Evolutionary conservation across 805 yeast genomes (phyloP).

Genomic region (Barnettozyma wickerhamii): DNA sequence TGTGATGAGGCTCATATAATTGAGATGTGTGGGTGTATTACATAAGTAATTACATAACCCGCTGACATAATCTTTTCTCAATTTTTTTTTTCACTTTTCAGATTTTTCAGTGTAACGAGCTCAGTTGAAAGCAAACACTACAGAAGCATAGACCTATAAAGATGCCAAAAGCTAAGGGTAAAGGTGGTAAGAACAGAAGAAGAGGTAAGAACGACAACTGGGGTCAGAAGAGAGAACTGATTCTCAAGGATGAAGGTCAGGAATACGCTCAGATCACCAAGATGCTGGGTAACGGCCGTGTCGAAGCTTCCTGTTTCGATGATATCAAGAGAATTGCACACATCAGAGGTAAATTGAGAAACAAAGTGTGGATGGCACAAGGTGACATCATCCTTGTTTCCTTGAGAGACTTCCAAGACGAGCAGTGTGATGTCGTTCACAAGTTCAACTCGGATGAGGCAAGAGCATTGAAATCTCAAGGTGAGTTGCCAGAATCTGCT

Average conservation of each 20-base stretch:
- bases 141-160: constrained; percentile 1
- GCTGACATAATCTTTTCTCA: background rate
- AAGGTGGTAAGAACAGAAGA: constrained; percentile 89
- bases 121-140: no score
- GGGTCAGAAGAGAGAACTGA: constrained; percentile 90
- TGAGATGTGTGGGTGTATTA: constrained; percentile 5
- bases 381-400: constrained; percentile 97
- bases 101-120: no score
- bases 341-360: constrained; percentile 97
- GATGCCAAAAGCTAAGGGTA: constrained; percentile 76
- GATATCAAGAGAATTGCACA: constrained; percentile 93
- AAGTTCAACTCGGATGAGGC: constrained; percentile 98
- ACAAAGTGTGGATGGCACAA: constrained; percentile 99
- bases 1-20: no score
- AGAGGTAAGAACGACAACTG: constrained; percentile 96
- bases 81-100: constrained; percentile 5
- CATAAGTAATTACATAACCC: constrained; percentile 1
- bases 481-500: constrained; percentile 96
- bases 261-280: constrained; percentile 98
- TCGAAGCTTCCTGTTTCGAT: constrained; percentile 93
- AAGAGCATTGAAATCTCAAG: constrained; percentile 88
- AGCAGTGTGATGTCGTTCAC: constrained; percentile 96
- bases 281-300: constrained; percentile 98
- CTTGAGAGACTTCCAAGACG: constrained; percentile 97
- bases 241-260: constrained; percentile 92